Base-by-base conservation (phyloP, 768 basidiomycete genomes). In the Tulasnella sp. region DNA sequence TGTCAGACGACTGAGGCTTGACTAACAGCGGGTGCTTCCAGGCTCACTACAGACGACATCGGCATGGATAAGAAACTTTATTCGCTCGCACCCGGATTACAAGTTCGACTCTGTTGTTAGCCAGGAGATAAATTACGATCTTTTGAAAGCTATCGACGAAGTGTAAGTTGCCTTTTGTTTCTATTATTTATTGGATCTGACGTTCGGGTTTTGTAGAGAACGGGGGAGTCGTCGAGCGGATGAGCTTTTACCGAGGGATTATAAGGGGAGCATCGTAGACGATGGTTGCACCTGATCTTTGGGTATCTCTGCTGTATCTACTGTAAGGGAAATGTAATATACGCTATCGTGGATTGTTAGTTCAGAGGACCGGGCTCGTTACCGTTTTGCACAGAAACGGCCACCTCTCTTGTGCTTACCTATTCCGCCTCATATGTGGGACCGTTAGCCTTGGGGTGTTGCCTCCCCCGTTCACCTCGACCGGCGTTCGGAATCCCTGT, bases 121-220 rank as follows among this genome's bases (percentile, higher is more conserved):
- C 49, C 78, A 88, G 64, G 82, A 86, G 69, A 90, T 98, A 66
- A 96, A 92, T 66, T 96, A 93, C 66, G 96, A 99, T 70, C 76
- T 99, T 25, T 74, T 96, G 66, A 75, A 81, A 42, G 87, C 89
- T 2, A 71, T 96, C 5, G 93, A 98, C 66, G 86, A 90, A 68
- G 85, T 98, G 88, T 96, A 69, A 68, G 90, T 76, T 23, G 31
- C 5, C 21, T 25, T 31, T 34, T 37, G 17, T 14, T 6, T 31
- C 11, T 14, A 9, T 27, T 12, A 5, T 3, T 6, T 9, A 21
- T 58, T 2, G 36, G 58, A 12, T 49, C 12, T n/a, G 36, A 1
- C 23, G 15, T 36, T 4, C 36, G 14, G 15, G 9, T 32, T 29
- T 23, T 35, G 5, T 34, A 61, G 59, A 25, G 59, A 61, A 32